phyloP scores from a whole-genome alignment of 495 filamentous ascomycete species.

The Penicillium crystallinum region DNA sequence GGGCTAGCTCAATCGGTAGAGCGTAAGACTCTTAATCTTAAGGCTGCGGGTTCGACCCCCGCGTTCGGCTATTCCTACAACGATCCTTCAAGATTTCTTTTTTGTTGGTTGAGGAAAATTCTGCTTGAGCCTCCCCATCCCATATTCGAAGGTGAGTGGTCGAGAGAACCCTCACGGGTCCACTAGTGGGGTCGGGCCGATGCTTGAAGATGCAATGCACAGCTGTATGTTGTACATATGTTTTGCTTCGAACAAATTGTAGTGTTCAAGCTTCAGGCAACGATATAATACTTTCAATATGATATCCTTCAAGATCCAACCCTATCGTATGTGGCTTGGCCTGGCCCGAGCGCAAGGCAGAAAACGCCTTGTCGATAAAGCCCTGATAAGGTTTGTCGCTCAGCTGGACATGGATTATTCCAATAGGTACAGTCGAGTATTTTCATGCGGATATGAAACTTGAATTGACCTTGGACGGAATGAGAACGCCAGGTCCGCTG shows the following conservation, averaged over 20 bases:
- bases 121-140: conserved; percentile 3
- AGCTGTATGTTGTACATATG: neutral
- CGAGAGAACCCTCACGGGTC: neutral
- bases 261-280: neutral
- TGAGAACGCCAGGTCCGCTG: neutral
- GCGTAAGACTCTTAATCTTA: conserved; percentile 80
- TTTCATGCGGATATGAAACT: neutral
- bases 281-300: neutral
- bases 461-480: neutral
- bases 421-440: neutral
- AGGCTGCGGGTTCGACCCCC: conserved; percentile 62
- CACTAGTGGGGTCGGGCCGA: conserved; percentile 13
- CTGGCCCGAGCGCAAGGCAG: conserved; percentile 22
- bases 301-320: neutral
- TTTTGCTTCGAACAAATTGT: neutral
- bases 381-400: conserved; percentile 1
- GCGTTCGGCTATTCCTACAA: conserved; percentile 38
- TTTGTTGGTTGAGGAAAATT: conserved; percentile 12
- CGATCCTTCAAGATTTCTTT: conserved; percentile 17
- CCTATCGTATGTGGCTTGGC: conserved; percentile 6
- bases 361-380: conserved; percentile 8
- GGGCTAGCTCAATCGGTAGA: conserved; percentile 79
- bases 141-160: conserved; percentile 12
- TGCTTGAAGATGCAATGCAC: neutral
- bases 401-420: conserved; percentile 14